Base-by-base conservation (phyloP, 2,329 filamentous ascomycete genomes). In the Furcasterigmium furcatum region DNA sequence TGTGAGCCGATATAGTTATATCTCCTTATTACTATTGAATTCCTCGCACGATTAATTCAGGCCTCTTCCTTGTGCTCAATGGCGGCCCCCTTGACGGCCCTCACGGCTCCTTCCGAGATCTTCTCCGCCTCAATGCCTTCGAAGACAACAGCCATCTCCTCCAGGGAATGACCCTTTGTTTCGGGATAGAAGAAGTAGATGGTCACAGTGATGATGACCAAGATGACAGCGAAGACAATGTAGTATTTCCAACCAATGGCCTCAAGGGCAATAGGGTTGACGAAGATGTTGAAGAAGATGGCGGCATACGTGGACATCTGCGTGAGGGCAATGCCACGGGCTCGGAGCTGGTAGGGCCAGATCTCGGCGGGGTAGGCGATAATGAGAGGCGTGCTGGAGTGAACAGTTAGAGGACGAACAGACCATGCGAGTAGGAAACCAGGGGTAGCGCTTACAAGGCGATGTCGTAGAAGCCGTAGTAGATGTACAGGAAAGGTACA, bases 221-320 rank as follows among this genome's bases (percentile, higher is more conserved):
- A 46, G 0, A 59, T 55, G 0, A 58, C 65, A n/a, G 68, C 66
- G 52, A 68, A 71, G 4, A 73, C 65, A 9, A 71, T 65, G 44
- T 72, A 73, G 45, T 69, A 72, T 45, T 64, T 68, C 70, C 70
- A 73, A 0, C 51, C 53, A 22, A 72, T 67, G 1, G 57, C 56
- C 0, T 66, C 63, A 43, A 73, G 60, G 0, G 65, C 68, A 5
- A 73, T 67, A 0, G 69, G 70, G n/a, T 73, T 73, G 3, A 68
- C 67, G 27, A 68, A 69, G 20, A 58, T 56, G 34, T 62, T 64
- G 39, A 48, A 49, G 38, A 46, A 42, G 18, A 48, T 39, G n/a
- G 41, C 45, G 6, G 40, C 18, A 9, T 47, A 47, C 3, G 45
- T 38, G 19, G 53, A 21, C 34, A 52, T 43, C 36, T 44, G 41